phyloP scores from a whole-genome alignment of 2,329 filamentous ascomycete species.

The Eutypa lata region DNA sequence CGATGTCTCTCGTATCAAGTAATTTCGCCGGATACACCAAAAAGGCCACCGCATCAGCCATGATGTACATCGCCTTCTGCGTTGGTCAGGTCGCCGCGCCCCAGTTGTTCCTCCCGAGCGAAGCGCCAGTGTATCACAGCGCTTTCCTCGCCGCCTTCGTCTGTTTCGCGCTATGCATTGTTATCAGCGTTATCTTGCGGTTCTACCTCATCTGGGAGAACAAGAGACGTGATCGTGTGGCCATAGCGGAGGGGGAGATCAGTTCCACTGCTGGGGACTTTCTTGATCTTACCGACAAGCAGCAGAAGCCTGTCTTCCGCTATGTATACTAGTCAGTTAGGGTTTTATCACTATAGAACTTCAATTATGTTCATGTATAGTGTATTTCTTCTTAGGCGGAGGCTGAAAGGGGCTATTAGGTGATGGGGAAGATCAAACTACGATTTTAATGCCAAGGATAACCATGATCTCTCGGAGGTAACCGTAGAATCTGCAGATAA shows the following conservation, averaged over 20 bases:
- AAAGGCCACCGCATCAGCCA: conserved; percentile 13
- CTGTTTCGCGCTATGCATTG: conserved; percentile 52
- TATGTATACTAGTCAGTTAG: conserved; percentile 12
- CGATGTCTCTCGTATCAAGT: conserved; percentile 10
- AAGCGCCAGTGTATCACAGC: conserved; percentile 58
- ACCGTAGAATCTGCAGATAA: too few relatives aligned
- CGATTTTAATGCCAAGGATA: too few relatives aligned
- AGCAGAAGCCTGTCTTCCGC: conserved; percentile 19
- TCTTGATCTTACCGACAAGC: conserved; percentile 21
- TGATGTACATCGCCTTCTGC: conserved; percentile 17
- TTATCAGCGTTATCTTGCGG: conserved; percentile 45
- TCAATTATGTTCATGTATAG: too few relatives aligned
- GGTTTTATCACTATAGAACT: too few relatives aligned
- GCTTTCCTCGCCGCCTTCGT: conserved; percentile 61
- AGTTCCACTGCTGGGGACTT: conserved; percentile 12
- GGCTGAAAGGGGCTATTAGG: too few relatives aligned
- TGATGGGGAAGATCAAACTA: too few relatives aligned
- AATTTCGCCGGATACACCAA: conserved; percentile 17
- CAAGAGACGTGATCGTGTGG: conserved; percentile 42
- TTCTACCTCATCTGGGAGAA: conserved; percentile 51
- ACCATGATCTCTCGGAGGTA: too few relatives aligned
- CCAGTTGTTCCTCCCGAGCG: conserved; percentile 54
- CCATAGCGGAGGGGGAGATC: conserved; percentile 4
- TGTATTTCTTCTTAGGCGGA: too few relatives aligned
- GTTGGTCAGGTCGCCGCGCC: conserved; percentile 31